Conservation (phyloP, 208 protist species). For the Trypanosoma boissoni region DNA sequence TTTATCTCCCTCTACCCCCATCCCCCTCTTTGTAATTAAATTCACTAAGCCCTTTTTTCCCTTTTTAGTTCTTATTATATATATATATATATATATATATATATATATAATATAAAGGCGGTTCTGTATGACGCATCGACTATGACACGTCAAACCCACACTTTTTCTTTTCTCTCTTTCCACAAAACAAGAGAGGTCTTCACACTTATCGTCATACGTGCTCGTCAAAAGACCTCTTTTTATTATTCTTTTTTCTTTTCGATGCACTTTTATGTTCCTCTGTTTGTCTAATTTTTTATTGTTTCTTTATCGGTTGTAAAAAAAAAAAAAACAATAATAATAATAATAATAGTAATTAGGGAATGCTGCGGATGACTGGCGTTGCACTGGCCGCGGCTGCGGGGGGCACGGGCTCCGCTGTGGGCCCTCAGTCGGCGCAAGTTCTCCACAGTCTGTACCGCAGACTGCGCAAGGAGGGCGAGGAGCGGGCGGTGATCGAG, state of each 20-base stretch:
- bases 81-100: slow-evolving; percentile 10
- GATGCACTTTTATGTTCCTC: too few relatives aligned
- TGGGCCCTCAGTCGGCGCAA: neutral
- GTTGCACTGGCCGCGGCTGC: neutral
- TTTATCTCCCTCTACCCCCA: neutral
- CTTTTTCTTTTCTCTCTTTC: too few relatives aligned
- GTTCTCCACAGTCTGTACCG: slow-evolving; percentile 62
- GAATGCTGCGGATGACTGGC: neutral
- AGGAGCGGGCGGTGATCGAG: slow-evolving; percentile 66
- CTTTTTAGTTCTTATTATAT: neutral
- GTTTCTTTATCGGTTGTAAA: too few relatives aligned
- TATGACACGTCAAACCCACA: too few relatives aligned
- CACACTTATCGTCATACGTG: too few relatives aligned
- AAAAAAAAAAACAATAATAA: too few relatives aligned
- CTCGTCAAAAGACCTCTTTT: too few relatives aligned
- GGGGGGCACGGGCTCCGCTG: neutral
- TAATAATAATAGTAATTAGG: slow-evolving; percentile 4
- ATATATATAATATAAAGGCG: slow-evolving; percentile 16
- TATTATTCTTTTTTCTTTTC: too few relatives aligned
- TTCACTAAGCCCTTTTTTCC: neutral
- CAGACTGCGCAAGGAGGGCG: slow-evolving; percentile 69
- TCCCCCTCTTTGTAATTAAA: too few relatives aligned
- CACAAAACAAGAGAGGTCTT: too few relatives aligned
- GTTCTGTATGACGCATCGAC: too few relatives aligned
- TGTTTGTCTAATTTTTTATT: too few relatives aligned